Percentiles rank a stretch among this genome's conserved stretches.
Conservation (phyloP, 306 rosid genomes). For the Lathyrus aphaca region DNA sequence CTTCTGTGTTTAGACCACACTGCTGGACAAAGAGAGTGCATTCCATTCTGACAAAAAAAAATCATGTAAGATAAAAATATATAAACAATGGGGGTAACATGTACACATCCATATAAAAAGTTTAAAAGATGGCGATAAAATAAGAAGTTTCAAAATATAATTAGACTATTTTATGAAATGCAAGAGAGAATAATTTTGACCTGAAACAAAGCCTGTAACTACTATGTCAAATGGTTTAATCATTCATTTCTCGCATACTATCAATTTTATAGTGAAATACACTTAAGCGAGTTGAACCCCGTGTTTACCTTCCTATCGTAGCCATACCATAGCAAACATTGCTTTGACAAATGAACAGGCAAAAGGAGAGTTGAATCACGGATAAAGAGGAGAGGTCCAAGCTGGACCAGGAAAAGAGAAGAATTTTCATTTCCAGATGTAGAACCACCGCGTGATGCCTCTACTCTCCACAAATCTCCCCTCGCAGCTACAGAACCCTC, state of each 20-base stretch:
- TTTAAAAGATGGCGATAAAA: slow-evolving; percentile 10
- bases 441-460: slow-evolving; percentile 84
- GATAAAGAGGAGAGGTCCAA: slow-evolving; percentile 90
- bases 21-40: slow-evolving; percentile 99
- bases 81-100: background rate
- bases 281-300: slow-evolving; percentile 30
- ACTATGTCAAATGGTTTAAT: background rate
- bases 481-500: slow-evolving; percentile 88
- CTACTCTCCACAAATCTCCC: slow-evolving; percentile 98
- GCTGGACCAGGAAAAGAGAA: slow-evolving; percentile 88
- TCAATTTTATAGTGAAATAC: background rate
- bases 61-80: slow-evolving; percentile 25
- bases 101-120: slow-evolving; percentile 34
- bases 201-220: slow-evolving; percentile 6
- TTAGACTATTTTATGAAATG: background rate
- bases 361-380: slow-evolving; percentile 94
- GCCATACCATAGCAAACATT: slow-evolving; percentile 97
- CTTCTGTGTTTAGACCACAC: slow-evolving; percentile 98
- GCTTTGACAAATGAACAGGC: slow-evolving; percentile 94
- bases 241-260: slow-evolving; percentile 1
- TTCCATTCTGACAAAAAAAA: slow-evolving; percentile 70
- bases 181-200: background rate
- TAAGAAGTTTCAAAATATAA: slow-evolving; percentile 6
- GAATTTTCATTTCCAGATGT: slow-evolving; percentile 78
- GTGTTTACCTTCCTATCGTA: slow-evolving; percentile 88